Conservation (phyloP, 345 rosid species). For the Anastatica hierochuntica region DNA sequence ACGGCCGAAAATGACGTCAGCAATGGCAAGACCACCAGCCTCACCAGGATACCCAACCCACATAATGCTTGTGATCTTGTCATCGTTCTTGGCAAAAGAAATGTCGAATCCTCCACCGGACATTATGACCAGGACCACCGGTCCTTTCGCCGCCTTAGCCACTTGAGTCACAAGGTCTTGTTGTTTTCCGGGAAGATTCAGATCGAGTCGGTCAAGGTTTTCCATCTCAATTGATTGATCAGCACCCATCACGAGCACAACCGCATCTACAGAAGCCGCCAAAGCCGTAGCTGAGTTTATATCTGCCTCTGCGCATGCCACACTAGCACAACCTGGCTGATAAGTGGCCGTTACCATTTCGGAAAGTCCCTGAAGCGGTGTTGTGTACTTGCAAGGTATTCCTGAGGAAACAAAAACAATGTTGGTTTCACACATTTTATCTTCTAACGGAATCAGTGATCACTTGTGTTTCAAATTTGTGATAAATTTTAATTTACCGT, state of each 20-base stretch:
- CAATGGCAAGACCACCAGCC: slow-evolving; percentile 71
- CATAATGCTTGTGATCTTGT: slow-evolving; percentile 36
- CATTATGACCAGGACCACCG: slow-evolving; percentile 69
- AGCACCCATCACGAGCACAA: slow-evolving; percentile 51
- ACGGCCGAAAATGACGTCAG: slow-evolving; percentile 55
- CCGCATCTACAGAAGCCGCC: slow-evolving; percentile 52
- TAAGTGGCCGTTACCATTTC: slow-evolving; percentile 37
- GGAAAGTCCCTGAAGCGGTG: slow-evolving; percentile 51
- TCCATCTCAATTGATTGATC: slow-evolving; percentile 50
- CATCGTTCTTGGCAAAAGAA: slow-evolving; percentile 49
- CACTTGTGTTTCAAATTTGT: not conserved
- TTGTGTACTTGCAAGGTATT: slow-evolving; percentile 53
- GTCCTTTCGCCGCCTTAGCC: slow-evolving; percentile 54
- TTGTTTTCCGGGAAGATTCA: slow-evolving; percentile 62
- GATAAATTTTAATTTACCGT: slow-evolving; percentile 24
- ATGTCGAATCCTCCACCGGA: slow-evolving; percentile 75
- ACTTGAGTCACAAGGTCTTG: slow-evolving; percentile 41
- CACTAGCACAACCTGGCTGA: slow-evolving; percentile 30
- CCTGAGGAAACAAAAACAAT: slow-evolving; percentile 29
- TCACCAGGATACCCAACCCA: slow-evolving; percentile 68
- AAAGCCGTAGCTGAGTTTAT: slow-evolving; percentile 32
- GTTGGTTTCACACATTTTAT: not conserved
- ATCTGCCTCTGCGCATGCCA: slow-evolving; percentile 37
- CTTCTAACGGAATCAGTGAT: not conserved
- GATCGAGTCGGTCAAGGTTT: slow-evolving; percentile 37